Percentiles rank a stretch among this genome's conserved stretches.
phyloP scores from a whole-genome alignment of 1,139 yeast genomes.

The Suhomyces taliae region DNA sequence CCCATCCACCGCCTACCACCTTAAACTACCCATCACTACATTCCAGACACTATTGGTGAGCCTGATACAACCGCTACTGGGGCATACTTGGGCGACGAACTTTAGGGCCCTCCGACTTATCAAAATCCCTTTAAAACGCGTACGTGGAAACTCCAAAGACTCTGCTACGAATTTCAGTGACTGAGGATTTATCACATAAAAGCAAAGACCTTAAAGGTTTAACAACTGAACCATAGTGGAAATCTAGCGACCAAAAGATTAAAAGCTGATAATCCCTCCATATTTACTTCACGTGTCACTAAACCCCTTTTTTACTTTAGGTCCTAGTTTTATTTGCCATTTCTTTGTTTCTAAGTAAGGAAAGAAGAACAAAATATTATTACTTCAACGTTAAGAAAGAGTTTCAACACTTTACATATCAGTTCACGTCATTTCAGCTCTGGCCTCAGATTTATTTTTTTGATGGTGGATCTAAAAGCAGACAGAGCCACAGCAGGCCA shows the following conservation, averaged over 20 bases:
- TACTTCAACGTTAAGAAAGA: too few relatives aligned
- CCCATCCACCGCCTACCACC: background rate
- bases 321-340: too few relatives aligned
- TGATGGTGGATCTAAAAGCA: constrained; percentile 3
- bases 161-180: too few relatives aligned
- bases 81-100: background rate
- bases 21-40: background rate
- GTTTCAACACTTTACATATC: too few relatives aligned
- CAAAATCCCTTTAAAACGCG: background rate
- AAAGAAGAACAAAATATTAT: too few relatives aligned
- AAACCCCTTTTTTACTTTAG: too few relatives aligned
- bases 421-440: too few relatives aligned
- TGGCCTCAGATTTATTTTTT: too few relatives aligned
- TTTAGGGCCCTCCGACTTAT: background rate
- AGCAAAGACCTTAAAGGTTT: too few relatives aligned
- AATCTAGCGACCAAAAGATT: background rate
- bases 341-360: too few relatives aligned
- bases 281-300: background rate
- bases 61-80: background rate
- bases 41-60: background rate
- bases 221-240: background rate
- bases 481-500: constrained; percentile 9
- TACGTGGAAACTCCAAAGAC: too few relatives aligned
- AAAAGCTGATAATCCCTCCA: background rate
- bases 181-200: too few relatives aligned